A percentile compares a stretch with the other conserved stretches of the same genome.
These are phyloP conservation scores for Colletotrichum sp. DNA, from an alignment of 2,329 filamentous ascomycete genomes.

Conservation along the genomic window DNA sequence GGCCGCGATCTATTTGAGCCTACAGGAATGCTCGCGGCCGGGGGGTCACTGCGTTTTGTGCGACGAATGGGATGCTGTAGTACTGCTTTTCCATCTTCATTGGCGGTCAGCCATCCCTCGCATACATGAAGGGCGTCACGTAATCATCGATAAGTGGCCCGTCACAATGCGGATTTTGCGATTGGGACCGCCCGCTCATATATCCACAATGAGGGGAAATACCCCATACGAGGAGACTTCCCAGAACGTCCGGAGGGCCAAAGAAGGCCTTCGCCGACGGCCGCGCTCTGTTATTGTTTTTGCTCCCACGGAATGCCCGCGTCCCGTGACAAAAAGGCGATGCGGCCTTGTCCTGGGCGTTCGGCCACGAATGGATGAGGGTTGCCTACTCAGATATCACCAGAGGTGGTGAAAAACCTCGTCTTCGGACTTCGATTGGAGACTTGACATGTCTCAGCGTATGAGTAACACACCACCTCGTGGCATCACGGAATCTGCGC, in stretches of 20 bases:
- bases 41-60: not conserved
- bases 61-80: slow-evolving; percentile 8
- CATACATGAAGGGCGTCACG: not conserved
- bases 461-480: slow-evolving; percentile 13
- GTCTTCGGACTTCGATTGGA: slow-evolving; percentile 9
- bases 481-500: slow-evolving; percentile 9
- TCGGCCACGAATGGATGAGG: not conserved
- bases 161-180: not conserved
- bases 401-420: not conserved
- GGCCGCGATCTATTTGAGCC: not conserved
- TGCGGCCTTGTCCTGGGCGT: slow-evolving; percentile 7
- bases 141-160: slow-evolving; percentile 11
- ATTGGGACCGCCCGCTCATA: not conserved
- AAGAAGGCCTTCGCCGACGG: not conserved
- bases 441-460: not conserved
- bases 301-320: not conserved
- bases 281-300: not conserved
- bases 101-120: slow-evolving; percentile 7
- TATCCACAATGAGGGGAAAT: not conserved
- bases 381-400: slow-evolving; percentile 6
- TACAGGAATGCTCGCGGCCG: not conserved
- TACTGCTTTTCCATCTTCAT: slow-evolving; percentile 10
- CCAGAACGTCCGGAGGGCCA: not conserved
- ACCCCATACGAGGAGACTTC: not conserved
- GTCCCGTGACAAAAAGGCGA: slow-evolving; percentile 12